phyloP scores from a whole-genome alignment of 2,329 filamentous ascomycete species.

The Aspergillus unguis region DNA sequence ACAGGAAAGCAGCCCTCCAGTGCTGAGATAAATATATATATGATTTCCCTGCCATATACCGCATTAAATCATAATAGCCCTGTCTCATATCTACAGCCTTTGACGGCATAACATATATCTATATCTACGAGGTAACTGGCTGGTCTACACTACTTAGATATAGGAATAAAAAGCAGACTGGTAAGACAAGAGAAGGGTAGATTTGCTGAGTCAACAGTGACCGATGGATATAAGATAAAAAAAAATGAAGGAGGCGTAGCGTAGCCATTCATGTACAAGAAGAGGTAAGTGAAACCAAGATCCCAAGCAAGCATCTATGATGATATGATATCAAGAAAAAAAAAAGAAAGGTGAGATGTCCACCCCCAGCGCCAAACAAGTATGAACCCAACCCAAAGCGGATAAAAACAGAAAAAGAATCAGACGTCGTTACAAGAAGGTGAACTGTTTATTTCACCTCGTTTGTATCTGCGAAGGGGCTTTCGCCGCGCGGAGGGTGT shows the following conservation, averaged over 20 bases:
- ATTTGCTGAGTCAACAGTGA: background rate
- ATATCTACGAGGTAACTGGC: no score
- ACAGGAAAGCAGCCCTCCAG: no score
- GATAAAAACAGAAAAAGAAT: background rate
- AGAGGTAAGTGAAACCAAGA: conserved; percentile 2
- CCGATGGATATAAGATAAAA: background rate
- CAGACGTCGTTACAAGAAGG: conserved; percentile 7
- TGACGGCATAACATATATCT: no score
- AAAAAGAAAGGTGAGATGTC: background rate
- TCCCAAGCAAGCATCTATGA: conserved; percentile 1
- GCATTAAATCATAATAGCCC: no score
- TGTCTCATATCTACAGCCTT: no score
- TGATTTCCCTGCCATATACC: no score
- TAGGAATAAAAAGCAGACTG: background rate
- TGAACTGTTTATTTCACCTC: conserved; percentile 35
- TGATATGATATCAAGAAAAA: background rate
- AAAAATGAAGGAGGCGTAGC: background rate
- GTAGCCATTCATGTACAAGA: conserved; percentile 25
- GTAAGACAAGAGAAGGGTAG: background rate
- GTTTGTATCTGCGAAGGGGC: conserved; percentile 45
- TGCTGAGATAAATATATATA: no score
- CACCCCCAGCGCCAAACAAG: conserved; percentile 6
- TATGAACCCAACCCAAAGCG: background rate
- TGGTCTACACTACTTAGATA: background rate
- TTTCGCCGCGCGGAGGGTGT: conserved; percentile 32